Evolutionary conservation across 2,329 filamentous ascomycete genomes (phyloP), one percentile per base, ranked within the genome.

Genomic region (Pseudogymnoascus sp.): DNA sequence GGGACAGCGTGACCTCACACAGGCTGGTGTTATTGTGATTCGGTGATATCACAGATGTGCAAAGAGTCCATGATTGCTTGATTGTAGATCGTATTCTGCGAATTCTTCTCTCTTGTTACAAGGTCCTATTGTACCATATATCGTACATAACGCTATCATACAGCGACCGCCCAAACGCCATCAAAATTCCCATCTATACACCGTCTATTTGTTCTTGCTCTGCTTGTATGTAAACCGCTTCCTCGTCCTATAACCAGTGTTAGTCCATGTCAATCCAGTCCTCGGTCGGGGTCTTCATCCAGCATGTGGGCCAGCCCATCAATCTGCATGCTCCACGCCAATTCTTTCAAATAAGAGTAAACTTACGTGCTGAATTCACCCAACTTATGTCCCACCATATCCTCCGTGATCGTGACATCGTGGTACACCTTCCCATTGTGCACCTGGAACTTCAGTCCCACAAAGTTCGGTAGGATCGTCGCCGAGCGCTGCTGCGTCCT

Each of bases 321-420:
- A 15, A 53, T 53, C 8, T 20, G 15, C 47, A 53, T 2, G 4
- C n/a, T 9, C 47, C 47, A 14, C 20, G 9, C 3, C 18, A 9
- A 38, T 58, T 25, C 57, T 18, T 25, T 36, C 7, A 9, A 30
- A 20, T 15, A 38, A 38, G 20, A 22, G 57, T 14, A 22, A 66
- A 81, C 86, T 69, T 80, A 89, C 86, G 81, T 74, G 63, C 85
- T 82, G 71, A 89, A 90, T 74, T 90, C 87, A 67, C 87, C 87
- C 66, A 90, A 74, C 71, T 90, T 90, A 70, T 87, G 82, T 61
- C 87, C 87, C 9, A 90, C 87, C 87, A 90, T 90, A 69, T 90
- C 85, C 71, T 90, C 87, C 1, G 87, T 89, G 64, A 90, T 85
- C 61, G 78, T 78, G 35, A 90, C 78, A 70, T 89, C 86, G 58